Base-by-base conservation (phyloP, 1,284 basidiomycete genomes). In the Porodaedalea pini region DNA sequence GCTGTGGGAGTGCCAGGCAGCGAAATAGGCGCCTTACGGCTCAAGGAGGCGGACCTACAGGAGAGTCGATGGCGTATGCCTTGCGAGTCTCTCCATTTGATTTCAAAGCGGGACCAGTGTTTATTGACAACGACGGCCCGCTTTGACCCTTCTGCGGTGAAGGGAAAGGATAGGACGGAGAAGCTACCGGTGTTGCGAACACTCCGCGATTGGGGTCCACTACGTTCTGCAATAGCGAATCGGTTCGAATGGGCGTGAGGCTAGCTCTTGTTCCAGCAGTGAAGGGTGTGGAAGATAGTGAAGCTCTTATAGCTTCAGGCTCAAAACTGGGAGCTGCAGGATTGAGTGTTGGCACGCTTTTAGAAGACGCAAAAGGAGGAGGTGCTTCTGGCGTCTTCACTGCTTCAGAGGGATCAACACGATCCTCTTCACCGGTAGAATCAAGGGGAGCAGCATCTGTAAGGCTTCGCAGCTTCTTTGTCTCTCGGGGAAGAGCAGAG, bases 311-410 rank as follows among this genome's bases (percentile, higher is more conserved):
- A 13, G 36, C 27, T 8, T 21, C 40, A 19, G 64, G 57, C 21
- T 39, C 49, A 36, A 61, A 61, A 15, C 53, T 29, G 29, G 56
- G 55, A 7, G 64, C 58, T 10, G 44, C 17, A 69, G 75, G 23
- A 73, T 62, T 62, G 21, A 62, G 58, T 3, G 60, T 7, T 17
- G 49, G 21, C 4, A 61, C 59, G 27, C 21, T 50, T 49, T 57
- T 40, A 1, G 59, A 56, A 29, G 62, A 66, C 4, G 64, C 64
- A 41, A 75, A 76, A 4, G 59, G 58, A 10, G 67, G 53, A 4
- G 51, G 53, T 47, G 52, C 59, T 57, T 19, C 59, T 51, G 51
- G 57, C 56, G 41, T 58, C 54, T 25, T 25, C 39, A 45, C 51
- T 19, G 41, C 61, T 52, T 57, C 56, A 32, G 51, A 53, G 43